Conservation (phyloP, 306 rosid genomes). For the Cicer bijugum region DNA sequence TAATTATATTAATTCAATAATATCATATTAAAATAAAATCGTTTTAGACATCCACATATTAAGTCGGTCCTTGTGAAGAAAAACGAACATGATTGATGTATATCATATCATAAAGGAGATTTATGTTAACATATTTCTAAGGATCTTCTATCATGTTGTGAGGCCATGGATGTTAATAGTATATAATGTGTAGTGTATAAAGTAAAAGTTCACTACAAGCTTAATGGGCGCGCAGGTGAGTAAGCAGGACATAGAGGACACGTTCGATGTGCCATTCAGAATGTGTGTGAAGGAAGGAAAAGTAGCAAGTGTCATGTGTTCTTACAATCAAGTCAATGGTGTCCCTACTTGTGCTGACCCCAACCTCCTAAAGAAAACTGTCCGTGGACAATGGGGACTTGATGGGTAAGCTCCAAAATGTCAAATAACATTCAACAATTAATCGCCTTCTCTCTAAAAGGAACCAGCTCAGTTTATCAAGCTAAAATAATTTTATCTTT, state of each 20-base stretch:
- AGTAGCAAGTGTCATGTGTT: conserved; percentile 95
- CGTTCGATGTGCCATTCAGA: conserved; percentile 84
- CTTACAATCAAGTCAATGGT: conserved; percentile 94
- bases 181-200: neutral
- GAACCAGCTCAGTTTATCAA: neutral
- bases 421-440: neutral
- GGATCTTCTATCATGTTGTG: neutral
- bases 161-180: neutral
- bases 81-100: no score
- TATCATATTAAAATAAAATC: no score
- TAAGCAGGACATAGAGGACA: conserved; percentile 88
- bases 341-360: conserved; percentile 98
- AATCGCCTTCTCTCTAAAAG: neutral
- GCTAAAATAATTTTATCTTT: neutral
- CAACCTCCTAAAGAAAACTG: conserved; percentile 69
- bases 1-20: no score
- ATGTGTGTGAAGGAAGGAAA: conserved; percentile 90
- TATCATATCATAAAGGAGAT: no score
- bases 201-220: neutral
- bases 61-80: no score
- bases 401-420: conserved; percentile 56
- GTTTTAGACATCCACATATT: no score
- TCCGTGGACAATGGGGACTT: conserved; percentile 80
- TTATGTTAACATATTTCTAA: neutral
- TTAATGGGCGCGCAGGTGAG: conserved; percentile 61